Conservation (phyloP, 2,329 filamentous ascomycete species). For the Ramularia collo-cygni region DNA sequence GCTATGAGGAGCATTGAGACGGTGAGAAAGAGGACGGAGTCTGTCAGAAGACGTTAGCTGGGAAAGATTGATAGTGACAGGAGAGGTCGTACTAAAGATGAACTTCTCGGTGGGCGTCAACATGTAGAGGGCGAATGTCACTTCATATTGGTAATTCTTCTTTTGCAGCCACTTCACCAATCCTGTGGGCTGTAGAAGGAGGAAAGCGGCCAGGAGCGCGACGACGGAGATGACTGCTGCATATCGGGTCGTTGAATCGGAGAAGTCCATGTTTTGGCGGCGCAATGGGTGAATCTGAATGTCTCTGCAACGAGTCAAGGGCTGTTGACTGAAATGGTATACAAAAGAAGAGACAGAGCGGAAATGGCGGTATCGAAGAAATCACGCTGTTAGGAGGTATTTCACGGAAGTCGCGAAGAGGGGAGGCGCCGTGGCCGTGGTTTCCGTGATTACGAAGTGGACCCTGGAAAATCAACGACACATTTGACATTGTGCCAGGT, state of each 20-base stretch:
- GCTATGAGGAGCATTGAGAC: constrained; percentile 80
- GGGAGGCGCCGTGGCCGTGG: no score
- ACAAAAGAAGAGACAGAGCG: no score
- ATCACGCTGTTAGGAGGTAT: no score
- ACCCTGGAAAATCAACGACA: no score
- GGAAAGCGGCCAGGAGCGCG: constrained; percentile 24
- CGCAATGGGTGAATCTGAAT: no score
- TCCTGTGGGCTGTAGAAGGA: constrained; percentile 43
- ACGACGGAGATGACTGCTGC: constrained; percentile 63
- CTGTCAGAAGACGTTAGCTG: constrained; percentile 40
- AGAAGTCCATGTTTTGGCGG: constrained; percentile 16
- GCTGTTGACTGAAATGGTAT: no score
- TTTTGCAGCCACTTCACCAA: constrained; percentile 80
- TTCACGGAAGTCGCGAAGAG: no score
- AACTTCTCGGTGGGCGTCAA: constrained; percentile 93
- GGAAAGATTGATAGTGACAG: constrained; percentile 1
- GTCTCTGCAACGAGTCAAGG: no score
- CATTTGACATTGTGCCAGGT: no score
- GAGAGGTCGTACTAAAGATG: constrained; percentile 71
- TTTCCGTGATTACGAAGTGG: no score
- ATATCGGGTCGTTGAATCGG: constrained; percentile 16
- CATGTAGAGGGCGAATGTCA: constrained; percentile 96
- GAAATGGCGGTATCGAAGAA: no score
- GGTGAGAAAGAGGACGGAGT: constrained; percentile 86
- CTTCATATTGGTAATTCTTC: constrained; percentile 98